Evolutionary conservation across 768 basidiomycete genomes (phyloP), one percentile per base, ranked within the genome.

Genomic region (Crassisporium funariophilum): DNA sequence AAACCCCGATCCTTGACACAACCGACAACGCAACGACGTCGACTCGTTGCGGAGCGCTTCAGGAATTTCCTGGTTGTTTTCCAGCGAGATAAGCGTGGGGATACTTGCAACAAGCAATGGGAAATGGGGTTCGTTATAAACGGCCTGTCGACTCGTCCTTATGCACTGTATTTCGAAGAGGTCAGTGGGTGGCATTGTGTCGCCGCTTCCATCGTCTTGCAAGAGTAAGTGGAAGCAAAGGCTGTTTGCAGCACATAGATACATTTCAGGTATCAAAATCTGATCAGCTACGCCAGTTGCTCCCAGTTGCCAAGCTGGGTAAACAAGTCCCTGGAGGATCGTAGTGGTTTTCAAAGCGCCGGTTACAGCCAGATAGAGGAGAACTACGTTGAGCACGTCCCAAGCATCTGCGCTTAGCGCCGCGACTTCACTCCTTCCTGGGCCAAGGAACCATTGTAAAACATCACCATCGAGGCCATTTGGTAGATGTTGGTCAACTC

Each of bases 401-500:
- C 90, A 92, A 1, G 79, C 75, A 33, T 84, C 84, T 17, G 70
- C 57, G 35, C 64, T 77, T 24, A 90, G 76, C 0, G 76, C 78
- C 16, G 74, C 69, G 37, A 90, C 70, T 58, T 86, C 84, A 29
- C 74, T 73, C 55, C 76, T 79, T 7, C 89, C 88, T 1, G 79
- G 75, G 8, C 85, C 88, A 3, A 75, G 60, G 46, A 89, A 81
- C 90, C 91, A 92, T 46, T 71, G 72, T 15, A 86, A 71, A 8
- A 91, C 81, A 49, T 86, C 81, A 13, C 73, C 70, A 56, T 92
- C 87, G 27, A 91, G 74, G 7, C 87, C 86, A 21, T 73, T 66
- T 0, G 88, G 82, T n/a, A 90, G 73, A 58, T 90, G 87, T 49
- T 86, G 81, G 53, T 91, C 85, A 39, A 91, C 77, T 47, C 86